Evolutionary conservation across 2,329 filamentous ascomycete genomes (phyloP), one percentile per base, ranked within the genome.

Genomic region (Fusarium palustre): DNA sequence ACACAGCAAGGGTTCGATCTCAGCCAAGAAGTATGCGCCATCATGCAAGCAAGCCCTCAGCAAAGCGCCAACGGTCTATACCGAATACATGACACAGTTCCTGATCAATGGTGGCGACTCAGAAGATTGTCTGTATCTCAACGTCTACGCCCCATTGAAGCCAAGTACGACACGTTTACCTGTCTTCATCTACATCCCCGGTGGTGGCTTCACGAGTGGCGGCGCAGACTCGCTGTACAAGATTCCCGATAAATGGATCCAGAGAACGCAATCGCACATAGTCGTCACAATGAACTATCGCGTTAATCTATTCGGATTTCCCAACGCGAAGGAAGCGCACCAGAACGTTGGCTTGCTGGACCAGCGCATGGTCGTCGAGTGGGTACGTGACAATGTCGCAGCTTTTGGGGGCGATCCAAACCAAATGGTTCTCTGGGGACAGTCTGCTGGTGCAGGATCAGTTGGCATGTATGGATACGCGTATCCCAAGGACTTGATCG

Each of bases 361-460:
- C 20, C 58, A 63, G n/a, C 58, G 59, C 30, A 63, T 63, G 59
- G 59, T 63, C 2, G 59, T 63, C 22, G 58, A 63, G 15, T 63
- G 59, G 59, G n/a, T 43, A 10, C 58, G 42, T 1, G 59, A 63
- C 11, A 63, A 63, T 12, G 47, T 63, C 0, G 34, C 10, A 2
- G 58, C 42, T 0, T 63, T 63, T 10, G 58, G 59, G 1, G 59
- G 59, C 1, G 48, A 63, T 0, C 18, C 42, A 2, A 18, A 63
- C 0, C 39, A 22, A 8, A 63, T 63, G 59, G 33, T 39, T 6
- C 48, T 63, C 5, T 63, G 59, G 59, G 59, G 59, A 2, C 59
- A 63, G 4, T 63, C 59, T 9, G 59, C 59, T 5, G 59, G 59
- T 9, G 59, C 59, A 9, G 59, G 59, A 5, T 63, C 59, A 3